Evolutionary conservation across 1,284 basidiomycete species (phyloP).

Genomic region (Rhizoctonia solani): DNA sequence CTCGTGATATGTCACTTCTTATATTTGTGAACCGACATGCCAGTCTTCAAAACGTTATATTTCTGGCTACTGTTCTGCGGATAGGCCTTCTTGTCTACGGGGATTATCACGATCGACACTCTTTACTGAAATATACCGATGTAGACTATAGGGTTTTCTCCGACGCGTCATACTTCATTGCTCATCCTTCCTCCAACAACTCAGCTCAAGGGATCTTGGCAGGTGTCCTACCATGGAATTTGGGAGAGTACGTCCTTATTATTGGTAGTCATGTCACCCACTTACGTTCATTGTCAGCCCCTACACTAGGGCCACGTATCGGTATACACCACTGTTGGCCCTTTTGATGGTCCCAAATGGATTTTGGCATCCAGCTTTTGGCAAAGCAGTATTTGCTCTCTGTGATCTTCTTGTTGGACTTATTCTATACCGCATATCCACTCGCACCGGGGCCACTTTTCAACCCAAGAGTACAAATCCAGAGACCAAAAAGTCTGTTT

Average conservation of each 20-base stretch:
- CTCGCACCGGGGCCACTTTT: constrained; percentile 4
- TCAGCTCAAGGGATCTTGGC: constrained; percentile 67
- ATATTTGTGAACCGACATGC: neutral
- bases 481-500: neutral
- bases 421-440: constrained; percentile 72
- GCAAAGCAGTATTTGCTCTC: constrained; percentile 87
- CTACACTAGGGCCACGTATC: constrained; percentile 91
- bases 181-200: constrained; percentile 49
- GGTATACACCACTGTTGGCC: constrained; percentile 94
- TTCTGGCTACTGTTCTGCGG: constrained; percentile 63
- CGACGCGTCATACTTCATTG: constrained; percentile 80
- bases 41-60: constrained; percentile 54
- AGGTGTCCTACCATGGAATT: constrained; percentile 44
- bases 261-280: neutral
- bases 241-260: constrained; percentile 67
- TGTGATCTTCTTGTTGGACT: constrained; percentile 83
- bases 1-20: neutral
- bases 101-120: constrained; percentile 83
- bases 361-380: constrained; percentile 78
- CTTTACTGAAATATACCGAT: constrained; percentile 93
- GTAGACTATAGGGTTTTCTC: constrained; percentile 96
- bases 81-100: constrained; percentile 78
- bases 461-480: neutral
- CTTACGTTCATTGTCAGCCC: constrained; percentile 61
- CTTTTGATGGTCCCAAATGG: constrained; percentile 80